phyloP scores from a whole-genome alignment of 805 yeast species.

The Nakazawaea laoshanensis region DNA sequence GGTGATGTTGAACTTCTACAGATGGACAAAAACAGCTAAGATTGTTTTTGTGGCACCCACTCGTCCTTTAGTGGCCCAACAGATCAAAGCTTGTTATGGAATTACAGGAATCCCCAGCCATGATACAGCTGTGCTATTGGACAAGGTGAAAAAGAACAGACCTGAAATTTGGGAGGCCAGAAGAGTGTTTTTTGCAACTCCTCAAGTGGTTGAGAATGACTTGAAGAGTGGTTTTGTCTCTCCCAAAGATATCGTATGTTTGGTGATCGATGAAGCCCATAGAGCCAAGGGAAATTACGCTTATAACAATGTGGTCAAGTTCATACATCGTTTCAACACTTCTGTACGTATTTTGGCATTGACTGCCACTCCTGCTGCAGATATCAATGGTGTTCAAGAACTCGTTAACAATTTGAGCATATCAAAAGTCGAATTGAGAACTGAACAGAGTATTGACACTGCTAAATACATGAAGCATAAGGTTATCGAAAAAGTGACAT shows the following conservation, averaged over 20 bases:
- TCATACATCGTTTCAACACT: constrained; percentile 50
- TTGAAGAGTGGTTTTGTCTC: constrained; percentile 63
- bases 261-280: constrained; percentile 95
- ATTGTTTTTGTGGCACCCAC: constrained; percentile 96
- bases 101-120: constrained; percentile 75
- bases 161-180: constrained; percentile 70
- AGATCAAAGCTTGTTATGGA: constrained; percentile 84
- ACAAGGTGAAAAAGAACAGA: constrained; percentile 46
- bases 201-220: constrained; percentile 94
- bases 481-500: constrained; percentile 48
- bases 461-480: constrained; percentile 69
- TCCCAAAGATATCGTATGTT: constrained; percentile 64
- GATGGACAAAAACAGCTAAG: constrained; percentile 79
- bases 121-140: constrained; percentile 70
- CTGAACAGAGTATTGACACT: constrained; percentile 78
- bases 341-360: constrained; percentile 74
- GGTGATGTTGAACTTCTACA: constrained; percentile 78
- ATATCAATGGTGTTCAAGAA: constrained; percentile 80
- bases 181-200: constrained; percentile 87
- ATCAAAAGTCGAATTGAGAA: constrained; percentile 74
- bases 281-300: constrained; percentile 87
- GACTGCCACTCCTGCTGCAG: constrained; percentile 94
- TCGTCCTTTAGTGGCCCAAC: constrained; percentile 92
- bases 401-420: constrained; percentile 68
- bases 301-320: constrained; percentile 73